Conservation (phyloP, 345 rosid species). For the Hevea brasiliensis region DNA sequence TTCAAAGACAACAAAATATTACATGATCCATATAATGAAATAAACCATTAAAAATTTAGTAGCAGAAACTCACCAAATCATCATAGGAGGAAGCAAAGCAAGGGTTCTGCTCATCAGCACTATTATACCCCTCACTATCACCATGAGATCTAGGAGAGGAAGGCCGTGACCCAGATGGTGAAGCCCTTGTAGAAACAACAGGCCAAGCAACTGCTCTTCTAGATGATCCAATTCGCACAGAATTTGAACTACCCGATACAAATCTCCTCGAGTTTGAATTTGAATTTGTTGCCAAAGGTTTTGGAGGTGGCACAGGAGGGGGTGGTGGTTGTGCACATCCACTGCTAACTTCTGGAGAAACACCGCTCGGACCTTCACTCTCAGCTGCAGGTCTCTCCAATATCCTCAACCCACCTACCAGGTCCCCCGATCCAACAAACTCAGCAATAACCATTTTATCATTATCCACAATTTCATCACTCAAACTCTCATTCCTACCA, state of each 20-base stretch:
- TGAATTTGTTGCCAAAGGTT: constrained; percentile 43
- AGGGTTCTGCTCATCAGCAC: constrained; percentile 95
- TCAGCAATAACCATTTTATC: constrained; percentile 41
- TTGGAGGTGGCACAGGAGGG: constrained; percentile 89
- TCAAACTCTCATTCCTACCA: constrained; percentile 33
- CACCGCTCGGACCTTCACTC: constrained; percentile 53
- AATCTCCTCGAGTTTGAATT: constrained; percentile 54
- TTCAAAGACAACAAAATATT: no score
- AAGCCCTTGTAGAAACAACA: constrained; percentile 68
- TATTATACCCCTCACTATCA: constrained; percentile 93
- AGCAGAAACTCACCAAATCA: constrained; percentile 58
- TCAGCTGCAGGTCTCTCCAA: constrained; percentile 44
- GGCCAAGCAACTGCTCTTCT: constrained; percentile 78
- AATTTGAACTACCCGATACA: constrained; percentile 48
- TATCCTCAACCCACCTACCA: constrained; percentile 36
- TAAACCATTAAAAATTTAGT: not conserved
- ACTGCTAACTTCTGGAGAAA: constrained; percentile 33
- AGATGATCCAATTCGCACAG: constrained; percentile 56
- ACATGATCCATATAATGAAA: not conserved
- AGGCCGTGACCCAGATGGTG: constrained; percentile 85
- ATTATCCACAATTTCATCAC: constrained; percentile 40
- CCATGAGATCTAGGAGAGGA: constrained; percentile 94
- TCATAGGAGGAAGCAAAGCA: constrained; percentile 65
- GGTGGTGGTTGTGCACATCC: constrained; percentile 70
- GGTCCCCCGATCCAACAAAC: constrained; percentile 34